phyloP scores from a whole-genome alignment of 2,329 filamentous ascomycete species.

The Fusarium circinatum region DNA sequence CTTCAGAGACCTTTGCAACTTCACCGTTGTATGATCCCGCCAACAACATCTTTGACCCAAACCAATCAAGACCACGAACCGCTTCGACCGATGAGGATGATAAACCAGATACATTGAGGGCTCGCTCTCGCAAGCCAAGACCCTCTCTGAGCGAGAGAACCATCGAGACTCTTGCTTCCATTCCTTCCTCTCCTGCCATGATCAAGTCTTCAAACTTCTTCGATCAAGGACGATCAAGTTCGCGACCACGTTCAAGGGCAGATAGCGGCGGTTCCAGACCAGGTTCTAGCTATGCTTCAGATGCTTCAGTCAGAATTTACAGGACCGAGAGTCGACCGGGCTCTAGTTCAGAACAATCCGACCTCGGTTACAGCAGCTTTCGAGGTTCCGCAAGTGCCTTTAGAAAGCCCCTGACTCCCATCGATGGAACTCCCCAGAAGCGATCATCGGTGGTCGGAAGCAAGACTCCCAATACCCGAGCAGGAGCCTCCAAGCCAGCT shows the following conservation, averaged over 20 bases:
- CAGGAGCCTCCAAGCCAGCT: conserved; percentile 42
- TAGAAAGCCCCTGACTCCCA: conserved; percentile 55
- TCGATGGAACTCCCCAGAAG: conserved; percentile 57
- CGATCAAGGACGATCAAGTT: conserved; percentile 67
- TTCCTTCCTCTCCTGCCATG: conserved; percentile 81
- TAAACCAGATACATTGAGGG: conserved; percentile 32
- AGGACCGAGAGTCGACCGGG: conserved; percentile 64
- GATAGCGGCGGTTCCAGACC: conserved; percentile 60
- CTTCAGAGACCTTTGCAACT: conserved; percentile 42
- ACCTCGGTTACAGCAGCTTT: conserved; percentile 50
- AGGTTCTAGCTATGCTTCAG: conserved; percentile 70
- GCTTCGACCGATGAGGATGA: conserved; percentile 38
- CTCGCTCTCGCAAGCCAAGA: conserved; percentile 46
- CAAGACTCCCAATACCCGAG: conserved; percentile 42
- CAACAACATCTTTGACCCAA: conserved; percentile 33
- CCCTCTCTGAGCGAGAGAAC: conserved; percentile 84
- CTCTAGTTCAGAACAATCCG: conserved; percentile 63
- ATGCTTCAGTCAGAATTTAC: conserved; percentile 63
- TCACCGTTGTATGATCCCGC: conserved; percentile 39
- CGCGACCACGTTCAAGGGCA: conserved; percentile 61
- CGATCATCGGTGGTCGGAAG: conserved; percentile 33
- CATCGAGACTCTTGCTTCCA: conserved; percentile 81
- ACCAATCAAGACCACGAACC: conserved; percentile 22
- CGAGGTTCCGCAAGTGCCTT: conserved; percentile 57
- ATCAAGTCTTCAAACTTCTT: conserved; percentile 79